These are phyloP conservation scores for Trypanosoma mega DNA, from an alignment of 208 protist species.

Conservation along the genomic window DNA sequence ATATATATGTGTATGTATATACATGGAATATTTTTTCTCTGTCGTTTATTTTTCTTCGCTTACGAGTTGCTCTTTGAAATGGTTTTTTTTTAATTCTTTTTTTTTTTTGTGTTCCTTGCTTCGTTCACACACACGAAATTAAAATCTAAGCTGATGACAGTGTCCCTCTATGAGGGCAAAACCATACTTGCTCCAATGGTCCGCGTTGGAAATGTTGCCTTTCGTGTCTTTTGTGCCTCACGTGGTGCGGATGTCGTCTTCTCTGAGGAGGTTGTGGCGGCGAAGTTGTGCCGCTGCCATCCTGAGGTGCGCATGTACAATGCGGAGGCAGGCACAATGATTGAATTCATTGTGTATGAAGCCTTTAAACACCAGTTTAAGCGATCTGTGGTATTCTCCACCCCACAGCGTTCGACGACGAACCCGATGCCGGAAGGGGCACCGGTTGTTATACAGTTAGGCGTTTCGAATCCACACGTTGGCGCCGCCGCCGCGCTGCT, in stretches of 20 bases:
- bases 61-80: background rate
- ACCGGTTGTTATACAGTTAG: constrained; percentile 93
- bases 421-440: constrained; percentile 22
- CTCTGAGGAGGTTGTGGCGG: constrained; percentile 96
- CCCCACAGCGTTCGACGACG: background rate
- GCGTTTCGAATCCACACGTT: constrained; percentile 64
- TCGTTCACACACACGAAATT: constrained; percentile 5
- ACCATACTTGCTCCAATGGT: constrained; percentile 96
- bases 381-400: constrained; percentile 58
- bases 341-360: constrained; percentile 89
- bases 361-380: constrained; percentile 71
- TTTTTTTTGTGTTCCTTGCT: constrained; percentile 18
- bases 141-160: background rate
- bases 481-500: constrained; percentile 85
- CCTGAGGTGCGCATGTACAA: constrained; percentile 65
- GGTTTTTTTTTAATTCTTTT: constrained; percentile 12
- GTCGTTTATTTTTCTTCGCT: constrained; percentile 22
- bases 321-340: constrained; percentile 33
- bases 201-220: constrained; percentile 88
- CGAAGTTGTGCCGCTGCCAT: constrained; percentile 78
- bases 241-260: constrained; percentile 97
- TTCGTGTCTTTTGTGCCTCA: constrained; percentile 87
- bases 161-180: constrained; percentile 66
- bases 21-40: constrained; percentile 15
- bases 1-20: constrained; percentile 14